Percentiles rank a stretch among this genome's conserved stretches.
Conservation (phyloP, 1,284 basidiomycete species). For the Malassezia sympodialis region DNA sequence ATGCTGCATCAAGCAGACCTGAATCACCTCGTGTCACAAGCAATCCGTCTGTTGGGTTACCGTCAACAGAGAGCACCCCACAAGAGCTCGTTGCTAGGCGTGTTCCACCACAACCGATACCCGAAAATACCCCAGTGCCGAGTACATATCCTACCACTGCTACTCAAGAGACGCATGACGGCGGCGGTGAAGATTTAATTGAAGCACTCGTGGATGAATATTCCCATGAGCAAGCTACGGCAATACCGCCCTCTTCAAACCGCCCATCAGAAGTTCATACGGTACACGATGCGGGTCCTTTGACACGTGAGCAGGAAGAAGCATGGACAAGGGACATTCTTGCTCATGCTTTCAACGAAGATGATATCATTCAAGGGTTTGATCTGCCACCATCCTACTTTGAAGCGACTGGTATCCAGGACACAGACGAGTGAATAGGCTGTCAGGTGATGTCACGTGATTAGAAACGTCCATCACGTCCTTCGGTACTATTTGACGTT, state of each 20-base stretch:
- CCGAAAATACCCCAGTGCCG: neutral
- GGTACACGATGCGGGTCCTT: conserved; percentile 14
- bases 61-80: neutral
- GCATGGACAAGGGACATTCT: conserved; percentile 18
- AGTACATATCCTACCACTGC: neutral
- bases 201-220: neutral
- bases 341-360: conserved; percentile 14
- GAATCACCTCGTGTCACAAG: neutral
- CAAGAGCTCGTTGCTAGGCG: neutral
- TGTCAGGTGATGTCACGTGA: conserved; percentile 6
- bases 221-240: neutral
- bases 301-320: conserved; percentile 13
- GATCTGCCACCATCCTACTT: conserved; percentile 41
- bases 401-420: conserved; percentile 26
- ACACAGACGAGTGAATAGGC: conserved; percentile 4
- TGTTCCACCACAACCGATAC: neutral
- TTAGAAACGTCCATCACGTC: neutral
- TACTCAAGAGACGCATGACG: neutral
- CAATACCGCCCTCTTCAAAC: neutral
- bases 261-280: neutral
- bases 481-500: neutral
- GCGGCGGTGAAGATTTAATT: neutral
- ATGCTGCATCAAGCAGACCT: neutral
- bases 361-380: conserved; percentile 23
- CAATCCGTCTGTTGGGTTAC: neutral